phyloP scores from a whole-genome alignment of 306 rosid species.

The Oemleria cerasiformis region DNA sequence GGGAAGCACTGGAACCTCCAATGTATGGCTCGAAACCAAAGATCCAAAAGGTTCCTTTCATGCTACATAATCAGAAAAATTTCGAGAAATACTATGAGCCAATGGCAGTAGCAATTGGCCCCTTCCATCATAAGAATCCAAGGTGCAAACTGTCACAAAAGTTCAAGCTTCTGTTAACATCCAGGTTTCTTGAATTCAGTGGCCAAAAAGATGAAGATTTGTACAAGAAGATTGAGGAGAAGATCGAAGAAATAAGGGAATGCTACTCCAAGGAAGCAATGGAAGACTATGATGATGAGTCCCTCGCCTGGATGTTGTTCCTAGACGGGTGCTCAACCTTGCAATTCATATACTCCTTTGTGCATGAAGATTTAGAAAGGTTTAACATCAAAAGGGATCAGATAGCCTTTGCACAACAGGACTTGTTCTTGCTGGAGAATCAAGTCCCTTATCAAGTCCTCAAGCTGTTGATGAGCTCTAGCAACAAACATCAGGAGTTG shows the following conservation, averaged over 20 bases:
- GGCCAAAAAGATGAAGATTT: background rate
- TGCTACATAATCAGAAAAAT: background rate
- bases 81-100: slow-evolving; percentile 11
- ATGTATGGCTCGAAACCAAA: background rate
- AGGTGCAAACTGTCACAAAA: background rate
- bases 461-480: background rate
- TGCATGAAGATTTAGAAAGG: background rate
- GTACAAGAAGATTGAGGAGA: background rate
- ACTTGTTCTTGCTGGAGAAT: slow-evolving; percentile 34
- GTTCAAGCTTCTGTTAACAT: slow-evolving; percentile 7
- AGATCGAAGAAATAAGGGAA: background rate
- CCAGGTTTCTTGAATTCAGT: background rate
- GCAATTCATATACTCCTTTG: background rate
- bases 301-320: slow-evolving; percentile 19
- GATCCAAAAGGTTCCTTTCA: slow-evolving; percentile 19
- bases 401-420: slow-evolving; percentile 2
- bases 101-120: slow-evolving; percentile 22
- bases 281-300: background rate
- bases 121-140: slow-evolving; percentile 14
- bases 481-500: accelerated
- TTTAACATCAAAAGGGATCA: background rate
- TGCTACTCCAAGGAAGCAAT: slow-evolving; percentile 14
- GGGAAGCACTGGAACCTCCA: background rate
- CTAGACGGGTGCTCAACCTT: slow-evolving; percentile 25
- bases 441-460: slow-evolving; percentile 28